Evolutionary conservation across 164 flowering plant species (phyloP), one percentile per base, ranked within the genome.

Genomic region (Kingdonia uniflora): DNA sequence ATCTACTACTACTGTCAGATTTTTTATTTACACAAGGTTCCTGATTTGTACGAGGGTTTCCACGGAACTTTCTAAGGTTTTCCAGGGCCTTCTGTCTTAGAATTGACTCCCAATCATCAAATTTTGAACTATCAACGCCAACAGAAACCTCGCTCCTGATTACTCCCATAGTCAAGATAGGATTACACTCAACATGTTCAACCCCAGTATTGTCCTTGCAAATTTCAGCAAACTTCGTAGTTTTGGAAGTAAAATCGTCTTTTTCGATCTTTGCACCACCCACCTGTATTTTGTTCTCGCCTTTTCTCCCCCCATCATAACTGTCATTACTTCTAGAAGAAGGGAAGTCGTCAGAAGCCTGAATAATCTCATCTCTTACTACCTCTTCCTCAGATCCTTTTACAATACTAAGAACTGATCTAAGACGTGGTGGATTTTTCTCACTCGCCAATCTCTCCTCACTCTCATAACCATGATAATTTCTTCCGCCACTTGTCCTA

Each of bases 31-130:
- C 49, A 41, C 42, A 15, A n/a, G n/a, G n/a, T 20, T 44, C 11
- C 47, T 63, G 59, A 43, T 53, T 59, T 19, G 42, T 62, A 26
- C 61, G 60, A n/a, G 20, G 15, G 13, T 65, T 71, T 45, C 74
- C 74, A 21, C 74, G 76, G 35, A 83, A 85, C 60, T 63, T 87
- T 64, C 43, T 78, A 23, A 92, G 67, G 71, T 88, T 92, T 69
- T 92, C 95, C 70, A 92, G 64, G 41, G 97, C 96, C 62, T 69
- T 84, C 54, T 72, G 80, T 60, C 95, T 78, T 68, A 88, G 59
- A 49, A 71, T 52, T 22, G 71, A 57, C 70, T 85, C 99, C 62
- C 84, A 57, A 61, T 85, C 80, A 49, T 67, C 78, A 48, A n/a
- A 55, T 19, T 57, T 61, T 7, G 72, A 25, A 57, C 49, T 48